Base-by-base conservation (phyloP, 2,329 filamentous ascomycete species). In the Claviceps sp. region DNA sequence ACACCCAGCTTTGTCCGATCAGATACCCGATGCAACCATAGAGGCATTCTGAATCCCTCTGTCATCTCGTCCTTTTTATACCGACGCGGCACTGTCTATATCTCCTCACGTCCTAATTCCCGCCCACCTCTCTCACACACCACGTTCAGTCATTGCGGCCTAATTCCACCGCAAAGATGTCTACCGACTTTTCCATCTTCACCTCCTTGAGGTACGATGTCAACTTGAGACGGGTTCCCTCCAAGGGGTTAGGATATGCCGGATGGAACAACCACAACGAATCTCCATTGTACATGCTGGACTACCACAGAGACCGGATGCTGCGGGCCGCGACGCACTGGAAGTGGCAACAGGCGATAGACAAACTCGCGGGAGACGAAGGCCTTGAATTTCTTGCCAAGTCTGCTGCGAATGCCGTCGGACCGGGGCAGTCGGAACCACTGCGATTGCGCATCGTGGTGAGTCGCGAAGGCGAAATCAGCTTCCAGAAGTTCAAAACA, bases 271-370 rank as follows among this genome's bases (percentile, higher is more conserved):
- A 70, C 58, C 57, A 61, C 26, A 67, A 71, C 26, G 62, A 70
- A 6, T 86, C 81, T 8, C 78, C 83, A 0, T 82, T 88, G 59
- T 94, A 94, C 66, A 88, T 94, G 75, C 76, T 93, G 16, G 74
- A 81, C 53, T 83, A 84, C 58, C 89, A 95, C 65, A 79, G 81
- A 46, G 85, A 90, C 63, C 84, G 89, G 50, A 77, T 95, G 63
- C 72, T 89, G n/a, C 76, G 71, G 52, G 81, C 80, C 14, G 80
- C 80, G 5, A 64, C 60, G 5, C 63, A 82, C 57, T 85, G 78
- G 70, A 61, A 66, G 5, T 84, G 79, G 80, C 58, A 66, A 1
- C 55, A 61, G 3, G 79, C 74, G 0, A 58, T 75, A 10, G 60
- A 69, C 1, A 56, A 59, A 4, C 65, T 84, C 6, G 61, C 67